Conservation (phyloP, 2,329 filamentous ascomycete species). For the Triangularia verruculosa region DNA sequence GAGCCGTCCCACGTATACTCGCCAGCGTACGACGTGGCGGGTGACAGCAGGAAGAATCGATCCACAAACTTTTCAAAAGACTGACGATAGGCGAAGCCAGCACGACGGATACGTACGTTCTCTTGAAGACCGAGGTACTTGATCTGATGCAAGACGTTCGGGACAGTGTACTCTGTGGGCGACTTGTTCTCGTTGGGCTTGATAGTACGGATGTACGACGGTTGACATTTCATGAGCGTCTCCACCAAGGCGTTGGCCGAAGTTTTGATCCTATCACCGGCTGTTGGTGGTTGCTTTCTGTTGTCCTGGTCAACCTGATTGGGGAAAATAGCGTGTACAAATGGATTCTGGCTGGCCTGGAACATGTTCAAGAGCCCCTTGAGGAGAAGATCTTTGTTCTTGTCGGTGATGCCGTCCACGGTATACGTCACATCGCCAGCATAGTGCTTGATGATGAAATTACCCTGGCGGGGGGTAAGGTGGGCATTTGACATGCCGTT, state of each 20-base stretch:
- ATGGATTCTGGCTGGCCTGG: slow-evolving; percentile 76
- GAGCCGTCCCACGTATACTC: slow-evolving; percentile 96
- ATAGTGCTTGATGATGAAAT: slow-evolving; percentile 98
- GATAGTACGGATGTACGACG: slow-evolving; percentile 97
- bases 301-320: slow-evolving; percentile 94
- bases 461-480: slow-evolving; percentile 86
- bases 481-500: slow-evolving; percentile 91
- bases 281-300: slow-evolving; percentile 86
- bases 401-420: slow-evolving; percentile 95
- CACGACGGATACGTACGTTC: slow-evolving; percentile 94
- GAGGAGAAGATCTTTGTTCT: slow-evolving; percentile 96
- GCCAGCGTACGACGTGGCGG: slow-evolving; percentile 91
- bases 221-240: slow-evolving; percentile 94
- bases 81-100: slow-evolving; percentile 94
- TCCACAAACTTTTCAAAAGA: slow-evolving; percentile 98
- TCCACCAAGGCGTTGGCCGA: slow-evolving; percentile 94
- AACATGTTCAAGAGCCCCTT: slow-evolving; percentile 91
- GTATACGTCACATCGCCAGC: slow-evolving; percentile 95
- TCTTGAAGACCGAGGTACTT: slow-evolving; percentile 99
- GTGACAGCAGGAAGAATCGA: slow-evolving; percentile 91
- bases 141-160: slow-evolving; percentile 95
- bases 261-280: slow-evolving; percentile 91
- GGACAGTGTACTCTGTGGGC: slow-evolving; percentile 82
- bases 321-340: slow-evolving; percentile 87
- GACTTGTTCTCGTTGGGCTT: slow-evolving; percentile 99